Conservation (phyloP, 2,329 filamentous ascomycete genomes). For the Hymenoscyphus albidus region DNA sequence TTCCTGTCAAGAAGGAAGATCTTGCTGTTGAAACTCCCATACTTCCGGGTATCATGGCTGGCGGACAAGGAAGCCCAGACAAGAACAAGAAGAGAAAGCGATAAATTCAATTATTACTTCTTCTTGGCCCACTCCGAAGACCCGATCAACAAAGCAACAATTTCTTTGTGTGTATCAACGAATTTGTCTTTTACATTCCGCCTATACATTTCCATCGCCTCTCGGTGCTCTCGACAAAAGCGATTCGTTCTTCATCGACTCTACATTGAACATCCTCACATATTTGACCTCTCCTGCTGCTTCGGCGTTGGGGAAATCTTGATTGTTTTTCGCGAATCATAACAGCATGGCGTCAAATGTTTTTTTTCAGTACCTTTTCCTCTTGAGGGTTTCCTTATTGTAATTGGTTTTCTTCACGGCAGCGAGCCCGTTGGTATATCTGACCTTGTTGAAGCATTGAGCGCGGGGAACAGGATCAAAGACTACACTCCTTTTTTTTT, state of each 20-base stretch:
- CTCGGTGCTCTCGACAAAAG: constrained; percentile 22
- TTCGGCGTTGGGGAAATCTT: constrained; percentile 5
- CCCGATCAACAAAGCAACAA: constrained; percentile 10
- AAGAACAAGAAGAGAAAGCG: constrained; percentile 70
- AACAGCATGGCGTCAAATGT: constrained; percentile 12
- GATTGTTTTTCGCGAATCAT: constrained; percentile 2
- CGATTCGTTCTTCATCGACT: constrained; percentile 11
- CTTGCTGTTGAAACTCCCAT: constrained; percentile 35
- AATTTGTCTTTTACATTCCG: constrained; percentile 14
- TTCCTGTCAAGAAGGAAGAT: constrained; percentile 59
- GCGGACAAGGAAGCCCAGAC: constrained; percentile 40
- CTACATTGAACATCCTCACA: constrained; percentile 9
- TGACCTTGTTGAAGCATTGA: constrained; percentile 11
- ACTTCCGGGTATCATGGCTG: constrained; percentile 32
- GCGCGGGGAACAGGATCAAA: constrained; percentile 4
- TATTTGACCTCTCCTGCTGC: constrained; percentile 5
- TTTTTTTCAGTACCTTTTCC: not conserved
- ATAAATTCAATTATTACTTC: constrained; percentile 33
- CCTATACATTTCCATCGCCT: constrained; percentile 22
- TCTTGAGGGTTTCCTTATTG: constrained; percentile 9
- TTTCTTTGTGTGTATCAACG: constrained; percentile 21
- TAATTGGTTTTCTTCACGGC: constrained; percentile 14
- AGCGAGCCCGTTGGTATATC: constrained; percentile 9
- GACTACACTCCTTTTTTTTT: constrained; percentile 26
- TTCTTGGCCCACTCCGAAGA: constrained; percentile 7